These are phyloP conservation scores for Seiridium cupressi DNA, from an alignment of 2,329 filamentous ascomycete species.

Conservation along the genomic window DNA sequence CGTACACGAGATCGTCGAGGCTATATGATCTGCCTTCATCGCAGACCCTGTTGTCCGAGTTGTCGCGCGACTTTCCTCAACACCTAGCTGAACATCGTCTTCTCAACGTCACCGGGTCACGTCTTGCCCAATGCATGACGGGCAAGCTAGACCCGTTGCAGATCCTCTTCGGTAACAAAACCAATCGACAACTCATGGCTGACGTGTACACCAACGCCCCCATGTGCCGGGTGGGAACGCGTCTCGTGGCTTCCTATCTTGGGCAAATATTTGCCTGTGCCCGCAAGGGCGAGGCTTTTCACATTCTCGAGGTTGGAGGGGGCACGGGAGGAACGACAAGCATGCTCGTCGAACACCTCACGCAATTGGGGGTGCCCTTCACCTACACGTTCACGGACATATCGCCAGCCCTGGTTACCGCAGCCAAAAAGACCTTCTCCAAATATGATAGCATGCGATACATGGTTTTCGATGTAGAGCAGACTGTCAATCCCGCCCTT, in stretches of 20 bases:
- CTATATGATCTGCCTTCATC: too few species aligned
- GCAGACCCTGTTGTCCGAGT: neutral
- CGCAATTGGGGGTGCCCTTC: too few species aligned
- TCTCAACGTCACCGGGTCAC: conserved; percentile 13
- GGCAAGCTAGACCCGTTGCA: conserved; percentile 18
- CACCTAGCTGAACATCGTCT: conserved; percentile 17
- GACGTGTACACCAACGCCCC: conserved; percentile 22
- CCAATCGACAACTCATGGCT: conserved; percentile 16
- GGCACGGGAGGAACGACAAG: conserved; percentile 41
- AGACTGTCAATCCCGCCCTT: too few species aligned
- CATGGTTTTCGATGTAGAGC: too few species aligned
- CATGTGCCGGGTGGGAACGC: conserved; percentile 9
- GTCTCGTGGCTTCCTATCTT: conserved; percentile 19
- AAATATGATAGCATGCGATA: too few species aligned
- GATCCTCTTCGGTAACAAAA: conserved; percentile 19
- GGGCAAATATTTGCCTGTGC: neutral
- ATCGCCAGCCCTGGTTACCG: too few species aligned
- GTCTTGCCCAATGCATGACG: conserved; percentile 17
- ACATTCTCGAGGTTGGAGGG: conserved; percentile 41
- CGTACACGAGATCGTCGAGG: too few species aligned
- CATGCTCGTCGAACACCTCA: too few species aligned
- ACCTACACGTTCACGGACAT: too few species aligned
- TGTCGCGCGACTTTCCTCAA: conserved; percentile 3
- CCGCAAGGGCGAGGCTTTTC: conserved; percentile 14
- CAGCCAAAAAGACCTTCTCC: too few species aligned